Percentiles rank a stretch among this genome's conserved stretches.
These are phyloP conservation scores for Sugiyamaella boreocaroliniensis DNA, from an alignment of 805 yeast species.

Conservation along the genomic window DNA sequence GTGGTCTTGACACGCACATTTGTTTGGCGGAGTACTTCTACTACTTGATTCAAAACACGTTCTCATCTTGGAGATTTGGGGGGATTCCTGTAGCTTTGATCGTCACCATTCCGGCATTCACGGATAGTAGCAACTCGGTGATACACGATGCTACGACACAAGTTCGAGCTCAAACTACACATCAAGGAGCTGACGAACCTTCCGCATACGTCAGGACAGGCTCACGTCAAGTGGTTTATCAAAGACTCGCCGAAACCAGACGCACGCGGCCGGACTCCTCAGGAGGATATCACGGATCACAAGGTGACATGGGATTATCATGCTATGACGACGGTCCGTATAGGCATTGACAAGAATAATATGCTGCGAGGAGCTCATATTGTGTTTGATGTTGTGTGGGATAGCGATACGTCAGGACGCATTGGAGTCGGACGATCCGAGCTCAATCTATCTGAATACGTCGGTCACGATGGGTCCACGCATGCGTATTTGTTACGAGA, in stretches of 20 bases:
- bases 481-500: constrained; percentile 54
- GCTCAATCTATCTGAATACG: constrained; percentile 67
- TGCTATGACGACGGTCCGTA: constrained; percentile 35
- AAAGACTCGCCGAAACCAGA: constrained; percentile 44
- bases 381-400: constrained; percentile 41
- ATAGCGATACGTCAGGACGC: constrained; percentile 34
- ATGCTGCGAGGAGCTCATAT: constrained; percentile 34
- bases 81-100: not conserved
- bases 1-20: too few relatives aligned
- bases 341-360: constrained; percentile 35
- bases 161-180: constrained; percentile 52
- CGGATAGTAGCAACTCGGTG: constrained; percentile 30
- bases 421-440: constrained; percentile 58
- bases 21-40: too few relatives aligned
- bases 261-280: constrained; percentile 42
- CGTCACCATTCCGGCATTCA: not conserved
- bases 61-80: too few relatives aligned
- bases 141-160: constrained; percentile 17
- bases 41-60: too few relatives aligned
- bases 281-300: constrained; percentile 44
- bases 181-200: constrained; percentile 73
- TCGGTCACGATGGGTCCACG: constrained; percentile 47
- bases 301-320: constrained; percentile 44
- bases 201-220: constrained; percentile 68
- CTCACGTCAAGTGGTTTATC: constrained; percentile 58